Percentiles rank a stretch among this genome's conserved stretches.
phyloP scores from a whole-genome alignment of 2,329 filamentous ascomycete species.

The Akanthomyces dipterigenus region DNA sequence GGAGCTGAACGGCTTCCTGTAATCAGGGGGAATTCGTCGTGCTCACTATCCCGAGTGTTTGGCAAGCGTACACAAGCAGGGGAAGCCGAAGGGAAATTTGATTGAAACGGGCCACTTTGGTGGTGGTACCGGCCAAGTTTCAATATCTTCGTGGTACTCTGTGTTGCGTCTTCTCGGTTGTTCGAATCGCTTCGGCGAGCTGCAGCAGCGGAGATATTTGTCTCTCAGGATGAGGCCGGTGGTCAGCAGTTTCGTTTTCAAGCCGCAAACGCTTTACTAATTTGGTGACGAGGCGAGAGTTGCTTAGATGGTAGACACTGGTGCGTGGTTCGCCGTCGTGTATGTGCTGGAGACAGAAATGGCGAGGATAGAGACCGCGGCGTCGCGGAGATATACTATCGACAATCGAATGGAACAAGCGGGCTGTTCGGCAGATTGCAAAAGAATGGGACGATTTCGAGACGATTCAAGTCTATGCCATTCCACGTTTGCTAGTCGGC shows the following conservation, averaged over 20 bases:
- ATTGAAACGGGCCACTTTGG: background rate
- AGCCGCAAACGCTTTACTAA: background rate
- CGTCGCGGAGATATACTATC: background rate
- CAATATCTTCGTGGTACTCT: slow-evolving; percentile 7
- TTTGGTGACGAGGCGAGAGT: background rate
- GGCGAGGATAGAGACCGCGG: background rate
- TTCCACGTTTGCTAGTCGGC: slow-evolving; percentile 6
- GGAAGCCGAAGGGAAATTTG: background rate
- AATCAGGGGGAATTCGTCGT: background rate
- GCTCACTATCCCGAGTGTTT: background rate
- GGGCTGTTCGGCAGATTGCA: background rate
- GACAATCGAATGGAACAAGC: background rate
- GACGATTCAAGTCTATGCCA: slow-evolving; percentile 1
- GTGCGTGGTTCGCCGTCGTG: background rate
- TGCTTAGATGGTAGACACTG: background rate
- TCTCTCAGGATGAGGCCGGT: background rate
- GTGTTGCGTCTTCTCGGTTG: slow-evolving; percentile 10
- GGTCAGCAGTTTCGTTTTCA: background rate
- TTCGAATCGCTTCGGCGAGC: slow-evolving; percentile 5
- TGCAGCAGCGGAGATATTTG: background rate
- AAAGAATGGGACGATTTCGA: background rate
- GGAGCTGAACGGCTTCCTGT: background rate
- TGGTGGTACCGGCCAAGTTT: slow-evolving; percentile 3
- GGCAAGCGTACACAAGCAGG: background rate
- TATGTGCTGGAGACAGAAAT: background rate